Percentiles rank a stretch among this genome's conserved stretches.
These are phyloP conservation scores for Quercus engelmannii DNA, from an alignment of 306 rosid species.

Conservation along the genomic window DNA sequence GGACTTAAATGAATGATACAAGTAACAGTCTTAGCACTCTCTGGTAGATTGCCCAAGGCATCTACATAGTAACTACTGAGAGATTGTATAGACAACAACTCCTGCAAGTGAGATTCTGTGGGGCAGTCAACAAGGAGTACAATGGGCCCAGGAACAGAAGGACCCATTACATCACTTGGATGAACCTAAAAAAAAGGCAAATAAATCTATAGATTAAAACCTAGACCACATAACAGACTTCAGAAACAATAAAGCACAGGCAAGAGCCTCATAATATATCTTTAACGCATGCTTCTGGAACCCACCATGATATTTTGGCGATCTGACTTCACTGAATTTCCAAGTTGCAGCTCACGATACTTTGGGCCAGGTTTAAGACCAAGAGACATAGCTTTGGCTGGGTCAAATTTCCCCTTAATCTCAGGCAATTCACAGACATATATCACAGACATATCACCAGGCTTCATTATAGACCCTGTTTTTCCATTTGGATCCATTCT, in stretches of 20 bases:
- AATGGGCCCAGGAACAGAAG: slow-evolving; percentile 89
- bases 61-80: slow-evolving; percentile 52
- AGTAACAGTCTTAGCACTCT: slow-evolving; percentile 48
- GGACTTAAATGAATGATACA: slow-evolving; percentile 89
- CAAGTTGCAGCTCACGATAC: slow-evolving; percentile 73
- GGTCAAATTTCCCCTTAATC: slow-evolving; percentile 83
- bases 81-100: slow-evolving; percentile 53
- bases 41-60: slow-evolving; percentile 32
- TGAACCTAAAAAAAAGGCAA: slow-evolving; percentile 51
- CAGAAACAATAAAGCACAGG: slow-evolving; percentile 14
- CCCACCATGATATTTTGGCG: slow-evolving; percentile 59
- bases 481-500: slow-evolving; percentile 26
- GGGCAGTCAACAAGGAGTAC: slow-evolving; percentile 96
- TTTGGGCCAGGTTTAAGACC: slow-evolving; percentile 85
- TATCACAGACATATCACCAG: slow-evolving; percentile 88
- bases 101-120: slow-evolving; percentile 70
- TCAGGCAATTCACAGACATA: slow-evolving; percentile 88
- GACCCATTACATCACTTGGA: slow-evolving; percentile 91
- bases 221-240: slow-evolving; percentile 17
- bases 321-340: slow-evolving; percentile 86
- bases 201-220: slow-evolving; percentile 15
- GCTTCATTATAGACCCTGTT: slow-evolving; percentile 36
- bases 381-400: slow-evolving; percentile 63
- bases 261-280: slow-evolving; percentile 7
- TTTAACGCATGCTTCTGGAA: slow-evolving; percentile 14